Conservation (phyloP, 176 grass and related monocot species). For the Dactylis glomerata region DNA sequence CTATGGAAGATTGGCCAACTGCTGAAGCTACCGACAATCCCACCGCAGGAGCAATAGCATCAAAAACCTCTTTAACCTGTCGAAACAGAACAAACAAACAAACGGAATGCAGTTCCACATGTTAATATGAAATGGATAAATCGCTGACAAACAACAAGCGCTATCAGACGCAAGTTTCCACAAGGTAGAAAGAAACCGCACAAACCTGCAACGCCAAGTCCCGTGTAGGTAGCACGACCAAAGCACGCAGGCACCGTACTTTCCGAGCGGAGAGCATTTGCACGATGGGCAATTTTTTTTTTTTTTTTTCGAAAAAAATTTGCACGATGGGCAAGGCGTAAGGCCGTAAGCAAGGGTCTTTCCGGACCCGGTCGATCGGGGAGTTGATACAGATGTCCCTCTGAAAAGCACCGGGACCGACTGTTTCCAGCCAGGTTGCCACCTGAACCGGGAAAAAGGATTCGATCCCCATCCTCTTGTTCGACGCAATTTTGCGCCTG, state of each 20-base stretch:
- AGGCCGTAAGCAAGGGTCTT: conserved; percentile 92
- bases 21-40: conserved; percentile 78
- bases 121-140: background rate
- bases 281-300: conserved; percentile 82
- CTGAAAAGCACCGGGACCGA: conserved; percentile 86
- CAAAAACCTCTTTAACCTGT: conserved; percentile 97
- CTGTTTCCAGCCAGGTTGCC: conserved; percentile 75
- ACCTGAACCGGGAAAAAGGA: conserved; percentile 79
- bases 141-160: background rate
- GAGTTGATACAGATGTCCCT: conserved; percentile 96
- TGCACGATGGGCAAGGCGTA: conserved; percentile 82
- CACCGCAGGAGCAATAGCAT: conserved; percentile 74
- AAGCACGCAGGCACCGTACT: conserved; percentile 72
- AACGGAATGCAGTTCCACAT: background rate
- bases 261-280: conserved; percentile 49
- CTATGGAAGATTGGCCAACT: conserved; percentile 87
- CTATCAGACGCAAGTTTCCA: background rate
- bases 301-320: too few species aligned
- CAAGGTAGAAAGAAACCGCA: conserved; percentile 8
- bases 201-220: conserved; percentile 89
- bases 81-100: too few species aligned
- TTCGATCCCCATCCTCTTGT: conserved; percentile 72
- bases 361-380: conserved; percentile 90
- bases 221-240: conserved; percentile 83
- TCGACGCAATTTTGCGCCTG: too few species aligned